These are phyloP conservation scores for Magnusiomyces sp. DNA, from an alignment of 1,139 yeast genomes.

Conservation along the genomic window DNA sequence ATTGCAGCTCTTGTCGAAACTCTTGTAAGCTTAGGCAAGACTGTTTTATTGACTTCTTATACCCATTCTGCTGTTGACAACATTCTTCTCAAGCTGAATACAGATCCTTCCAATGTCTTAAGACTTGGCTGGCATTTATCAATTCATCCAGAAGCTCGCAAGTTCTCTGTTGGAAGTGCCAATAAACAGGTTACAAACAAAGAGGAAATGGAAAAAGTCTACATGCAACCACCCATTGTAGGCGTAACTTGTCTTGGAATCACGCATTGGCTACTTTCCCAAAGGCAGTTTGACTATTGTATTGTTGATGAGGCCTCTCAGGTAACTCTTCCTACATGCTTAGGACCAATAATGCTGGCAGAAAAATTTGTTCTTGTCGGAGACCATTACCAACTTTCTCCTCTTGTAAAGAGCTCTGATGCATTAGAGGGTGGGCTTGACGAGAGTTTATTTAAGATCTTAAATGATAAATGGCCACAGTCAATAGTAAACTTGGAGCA, in stretches of 20 bases:
- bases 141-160: constrained; percentile 55
- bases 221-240: constrained; percentile 59
- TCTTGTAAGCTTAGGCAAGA: constrained; percentile 51
- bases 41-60: constrained; percentile 73
- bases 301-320: constrained; percentile 97
- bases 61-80: constrained; percentile 97
- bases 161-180: constrained; percentile 35
- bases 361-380: constrained; percentile 85
- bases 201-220: constrained; percentile 39
- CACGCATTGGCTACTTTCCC: constrained; percentile 43
- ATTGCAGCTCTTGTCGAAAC: constrained; percentile 65
- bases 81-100: constrained; percentile 61
- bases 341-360: constrained; percentile 77
- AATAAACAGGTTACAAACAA: constrained; percentile 25
- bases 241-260: constrained; percentile 87
- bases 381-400: constrained; percentile 88
- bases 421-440: constrained; percentile 55
- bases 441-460: constrained; percentile 61
- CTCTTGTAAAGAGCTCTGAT: constrained; percentile 56
- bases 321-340: constrained; percentile 78
- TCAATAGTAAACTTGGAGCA: constrained; percentile 65
- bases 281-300: constrained; percentile 75
- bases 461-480: constrained; percentile 65
- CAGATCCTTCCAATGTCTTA: constrained; percentile 38
- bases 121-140: constrained; percentile 34